These are phyloP conservation scores for Paspalum vaginatum DNA, from an alignment of 176 grass and related monocot species.

Conservation along the genomic window DNA sequence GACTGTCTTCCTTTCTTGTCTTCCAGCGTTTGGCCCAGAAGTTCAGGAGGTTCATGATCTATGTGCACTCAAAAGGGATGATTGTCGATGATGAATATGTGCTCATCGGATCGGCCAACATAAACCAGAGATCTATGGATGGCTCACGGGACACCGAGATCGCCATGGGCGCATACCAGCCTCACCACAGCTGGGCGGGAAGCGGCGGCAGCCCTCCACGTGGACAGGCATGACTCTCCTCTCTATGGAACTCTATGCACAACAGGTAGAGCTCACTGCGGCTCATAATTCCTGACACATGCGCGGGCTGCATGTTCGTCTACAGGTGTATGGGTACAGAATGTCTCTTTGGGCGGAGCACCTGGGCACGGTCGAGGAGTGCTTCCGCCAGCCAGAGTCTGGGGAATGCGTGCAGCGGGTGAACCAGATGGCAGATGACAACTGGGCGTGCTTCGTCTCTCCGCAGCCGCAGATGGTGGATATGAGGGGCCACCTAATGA, in stretches of 20 bases:
- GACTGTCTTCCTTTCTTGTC: background rate
- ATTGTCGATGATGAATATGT: conserved; percentile 71
- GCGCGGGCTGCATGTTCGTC: background rate
- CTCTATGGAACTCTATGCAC: background rate
- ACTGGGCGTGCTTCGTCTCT: conserved; percentile 59
- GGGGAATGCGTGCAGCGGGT: conserved; percentile 62
- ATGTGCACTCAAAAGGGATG: conserved; percentile 81
- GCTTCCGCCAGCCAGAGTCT: conserved; percentile 56
- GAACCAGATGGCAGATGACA: conserved; percentile 60
- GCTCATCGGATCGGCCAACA: conserved; percentile 71
- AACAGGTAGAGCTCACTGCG: conserved; percentile 10
- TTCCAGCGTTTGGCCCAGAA: conserved; percentile 58
- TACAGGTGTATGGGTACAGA: conserved; percentile 83
- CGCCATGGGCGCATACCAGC: conserved; percentile 72
- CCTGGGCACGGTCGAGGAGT: conserved; percentile 52
- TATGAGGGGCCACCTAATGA: conserved; percentile 72
- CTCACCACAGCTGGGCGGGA: conserved; percentile 59
- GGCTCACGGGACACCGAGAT: conserved; percentile 72
- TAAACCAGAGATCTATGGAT: conserved; percentile 83
- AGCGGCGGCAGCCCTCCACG: conserved; percentile 28
- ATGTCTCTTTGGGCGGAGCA: conserved; percentile 94
- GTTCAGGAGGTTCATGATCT: conserved; percentile 79
- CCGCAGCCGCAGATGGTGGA: conserved; percentile 49
- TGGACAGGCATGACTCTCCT: conserved; percentile 49
- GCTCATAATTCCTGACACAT: background rate